phyloP scores from a whole-genome alignment of 2,329 filamentous ascomycete genomes.

The Alternaria solani region DNA sequence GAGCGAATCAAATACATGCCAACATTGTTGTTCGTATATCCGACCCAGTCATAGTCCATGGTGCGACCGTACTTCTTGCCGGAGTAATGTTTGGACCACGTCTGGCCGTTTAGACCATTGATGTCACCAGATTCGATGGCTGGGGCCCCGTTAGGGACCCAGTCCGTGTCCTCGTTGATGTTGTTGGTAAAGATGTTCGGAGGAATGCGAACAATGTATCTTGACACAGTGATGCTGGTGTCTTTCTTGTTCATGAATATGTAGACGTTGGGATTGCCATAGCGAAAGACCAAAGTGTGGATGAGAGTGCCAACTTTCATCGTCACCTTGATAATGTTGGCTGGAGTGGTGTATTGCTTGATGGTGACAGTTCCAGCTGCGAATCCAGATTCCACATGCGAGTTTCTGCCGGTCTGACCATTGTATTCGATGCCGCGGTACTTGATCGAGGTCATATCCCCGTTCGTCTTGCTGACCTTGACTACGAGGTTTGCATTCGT shows the following conservation, averaged over 20 bases:
- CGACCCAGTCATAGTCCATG: constrained; percentile 52
- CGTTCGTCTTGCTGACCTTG: constrained; percentile 56
- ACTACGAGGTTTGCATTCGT: constrained; percentile 38
- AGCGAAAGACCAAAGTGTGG: constrained; percentile 67
- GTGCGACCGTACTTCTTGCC: constrained; percentile 52
- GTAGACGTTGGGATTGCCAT: constrained; percentile 65
- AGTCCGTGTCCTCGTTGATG: constrained; percentile 48
- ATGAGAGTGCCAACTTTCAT: constrained; percentile 64
- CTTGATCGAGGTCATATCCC: constrained; percentile 69
- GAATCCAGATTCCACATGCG: constrained; percentile 65
- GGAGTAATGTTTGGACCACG: constrained; percentile 54
- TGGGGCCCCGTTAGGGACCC: constrained; percentile 25
- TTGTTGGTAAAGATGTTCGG: constrained; percentile 39
- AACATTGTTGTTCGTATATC: constrained; percentile 47
- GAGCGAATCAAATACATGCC: constrained; percentile 52
- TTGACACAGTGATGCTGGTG: constrained; percentile 50
- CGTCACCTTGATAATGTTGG: constrained; percentile 63
- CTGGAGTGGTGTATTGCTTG: constrained; percentile 32
- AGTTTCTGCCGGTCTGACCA: constrained; percentile 51
- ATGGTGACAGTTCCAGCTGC: constrained; percentile 63
- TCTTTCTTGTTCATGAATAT: constrained; percentile 57
- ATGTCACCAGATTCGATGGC: constrained; percentile 34
- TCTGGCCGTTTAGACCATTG: constrained; percentile 35
- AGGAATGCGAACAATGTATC: constrained; percentile 48
- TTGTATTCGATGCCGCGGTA: constrained; percentile 64